Conservation (phyloP, 2,329 filamentous ascomycete genomes). For the Fusarium sp. region DNA sequence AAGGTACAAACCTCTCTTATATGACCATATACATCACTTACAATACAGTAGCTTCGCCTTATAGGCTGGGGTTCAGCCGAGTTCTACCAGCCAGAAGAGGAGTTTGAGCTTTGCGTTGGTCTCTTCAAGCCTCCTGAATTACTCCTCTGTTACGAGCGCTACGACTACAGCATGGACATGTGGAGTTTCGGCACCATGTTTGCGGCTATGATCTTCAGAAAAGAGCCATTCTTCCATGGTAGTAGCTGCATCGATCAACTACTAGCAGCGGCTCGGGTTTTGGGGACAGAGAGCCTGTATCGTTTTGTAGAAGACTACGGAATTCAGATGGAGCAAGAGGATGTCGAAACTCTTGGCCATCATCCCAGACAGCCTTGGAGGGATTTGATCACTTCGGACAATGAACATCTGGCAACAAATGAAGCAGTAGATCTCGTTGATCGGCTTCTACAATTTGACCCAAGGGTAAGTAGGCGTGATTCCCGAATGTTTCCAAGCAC, state of each 20-base stretch:
- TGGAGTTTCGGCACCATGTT: constrained; percentile 99
- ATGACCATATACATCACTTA: background rate
- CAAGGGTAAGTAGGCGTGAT: constrained; percentile 74
- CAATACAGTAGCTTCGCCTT: constrained; percentile 9
- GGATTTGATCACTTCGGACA: constrained; percentile 92
- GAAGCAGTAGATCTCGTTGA: constrained; percentile 97
- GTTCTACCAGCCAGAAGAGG: background rate
- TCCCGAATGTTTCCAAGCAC: fast-evolving
- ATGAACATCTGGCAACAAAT: constrained; percentile 92
- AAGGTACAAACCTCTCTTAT: background rate
- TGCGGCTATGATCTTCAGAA: constrained; percentile 98
- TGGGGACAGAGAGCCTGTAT: constrained; percentile 95
- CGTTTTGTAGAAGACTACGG: constrained; percentile 98
- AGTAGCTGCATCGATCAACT: constrained; percentile 97
- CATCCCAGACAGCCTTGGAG: constrained; percentile 97
- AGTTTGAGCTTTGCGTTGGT: background rate
- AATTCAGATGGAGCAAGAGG: constrained; percentile 94
- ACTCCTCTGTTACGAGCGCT: constrained; percentile 95
- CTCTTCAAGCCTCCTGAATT: constrained; percentile 81
- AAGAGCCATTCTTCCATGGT: constrained; percentile 98
- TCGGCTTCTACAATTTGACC: constrained; percentile 94
- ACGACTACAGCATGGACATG: constrained; percentile 99
- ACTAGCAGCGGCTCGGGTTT: constrained; percentile 96
- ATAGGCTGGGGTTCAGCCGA: constrained; percentile 26
- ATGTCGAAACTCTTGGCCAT: constrained; percentile 92